Conservation (phyloP, 2,329 filamentous ascomycete species). For the Didymosphaeria variabile region DNA sequence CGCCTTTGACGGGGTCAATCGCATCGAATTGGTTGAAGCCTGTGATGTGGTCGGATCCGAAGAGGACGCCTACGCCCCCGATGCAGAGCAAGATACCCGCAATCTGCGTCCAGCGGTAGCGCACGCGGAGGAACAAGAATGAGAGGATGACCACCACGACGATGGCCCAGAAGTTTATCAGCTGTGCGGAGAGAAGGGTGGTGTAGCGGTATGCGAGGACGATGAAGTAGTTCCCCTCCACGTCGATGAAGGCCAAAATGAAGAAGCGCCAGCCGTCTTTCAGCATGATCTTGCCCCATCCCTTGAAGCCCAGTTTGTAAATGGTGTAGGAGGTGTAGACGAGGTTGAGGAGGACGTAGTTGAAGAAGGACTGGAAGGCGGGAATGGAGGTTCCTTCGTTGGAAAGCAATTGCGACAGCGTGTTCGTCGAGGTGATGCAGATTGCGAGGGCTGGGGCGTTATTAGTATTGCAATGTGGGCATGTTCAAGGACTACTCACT, state of each 20-base stretch:
- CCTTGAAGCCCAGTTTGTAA: constrained; percentile 78
- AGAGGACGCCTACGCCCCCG: constrained; percentile 86
- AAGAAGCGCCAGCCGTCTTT: constrained; percentile 90
- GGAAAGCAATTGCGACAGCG: constrained; percentile 80
- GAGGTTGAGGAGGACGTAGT: constrained; percentile 83
- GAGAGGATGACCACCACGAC: constrained; percentile 89
- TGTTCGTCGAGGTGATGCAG: constrained; percentile 92
- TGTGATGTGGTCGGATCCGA: constrained; percentile 87
- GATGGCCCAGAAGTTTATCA: constrained; percentile 99
- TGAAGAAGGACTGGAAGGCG: constrained; percentile 95
- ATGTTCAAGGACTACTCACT: constrained; percentile 33
- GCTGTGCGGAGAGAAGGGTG: constrained; percentile 88
- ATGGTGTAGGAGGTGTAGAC: constrained; percentile 85
- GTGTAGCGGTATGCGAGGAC: constrained; percentile 90
- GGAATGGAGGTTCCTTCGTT: constrained; percentile 79
- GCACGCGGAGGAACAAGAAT: constrained; percentile 82
- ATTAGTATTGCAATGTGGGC: not conserved
- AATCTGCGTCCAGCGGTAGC: constrained; percentile 89
- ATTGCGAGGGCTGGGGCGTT: constrained; percentile 60
- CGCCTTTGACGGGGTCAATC: constrained; percentile 83
- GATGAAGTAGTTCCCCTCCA: constrained; percentile 97
- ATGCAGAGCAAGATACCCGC: constrained; percentile 88
- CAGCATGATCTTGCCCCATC: constrained; percentile 70
- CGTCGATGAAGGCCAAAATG: constrained; percentile 90
- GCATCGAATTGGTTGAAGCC: constrained; percentile 74